These are phyloP conservation scores for Hyaloscypha hepaticicola DNA, from an alignment of 495 filamentous ascomycete species.

Conservation along the genomic window DNA sequence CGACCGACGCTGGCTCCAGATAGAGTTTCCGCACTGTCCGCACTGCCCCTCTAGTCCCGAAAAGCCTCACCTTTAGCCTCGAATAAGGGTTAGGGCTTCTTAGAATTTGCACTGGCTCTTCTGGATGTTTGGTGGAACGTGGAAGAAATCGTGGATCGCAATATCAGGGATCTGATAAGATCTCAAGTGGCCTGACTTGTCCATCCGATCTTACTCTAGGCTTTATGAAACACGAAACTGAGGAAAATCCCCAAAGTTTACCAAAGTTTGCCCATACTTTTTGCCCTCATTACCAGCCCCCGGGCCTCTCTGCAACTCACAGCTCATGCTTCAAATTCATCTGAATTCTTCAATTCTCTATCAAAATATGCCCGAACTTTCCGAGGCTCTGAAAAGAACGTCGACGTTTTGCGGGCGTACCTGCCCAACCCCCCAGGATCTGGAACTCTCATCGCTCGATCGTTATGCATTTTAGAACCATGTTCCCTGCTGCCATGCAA, in stretches of 20 bases:
- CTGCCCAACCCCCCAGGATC: background rate
- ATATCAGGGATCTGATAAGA: background rate
- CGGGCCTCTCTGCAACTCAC: background rate
- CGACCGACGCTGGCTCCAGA: background rate
- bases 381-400: too few relatives aligned
- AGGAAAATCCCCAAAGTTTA: background rate
- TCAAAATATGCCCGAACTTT: background rate
- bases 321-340: background rate
- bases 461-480: background rate
- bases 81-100: background rate
- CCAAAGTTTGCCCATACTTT: background rate
- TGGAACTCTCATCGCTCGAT: background rate
- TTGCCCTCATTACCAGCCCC: background rate
- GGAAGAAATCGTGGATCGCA: background rate
- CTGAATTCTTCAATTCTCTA: background rate
- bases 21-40: background rate
- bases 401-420: background rate
- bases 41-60: background rate
- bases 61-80: background rate
- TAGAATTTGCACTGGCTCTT: background rate
- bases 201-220: background rate
- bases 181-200: background rate
- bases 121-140: background rate
- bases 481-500: conserved; percentile 1
- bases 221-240: background rate